These are phyloP conservation scores for Trichoderma koningiopsis DNA, from an alignment of 2,329 filamentous ascomycete genomes.

Conservation along the genomic window DNA sequence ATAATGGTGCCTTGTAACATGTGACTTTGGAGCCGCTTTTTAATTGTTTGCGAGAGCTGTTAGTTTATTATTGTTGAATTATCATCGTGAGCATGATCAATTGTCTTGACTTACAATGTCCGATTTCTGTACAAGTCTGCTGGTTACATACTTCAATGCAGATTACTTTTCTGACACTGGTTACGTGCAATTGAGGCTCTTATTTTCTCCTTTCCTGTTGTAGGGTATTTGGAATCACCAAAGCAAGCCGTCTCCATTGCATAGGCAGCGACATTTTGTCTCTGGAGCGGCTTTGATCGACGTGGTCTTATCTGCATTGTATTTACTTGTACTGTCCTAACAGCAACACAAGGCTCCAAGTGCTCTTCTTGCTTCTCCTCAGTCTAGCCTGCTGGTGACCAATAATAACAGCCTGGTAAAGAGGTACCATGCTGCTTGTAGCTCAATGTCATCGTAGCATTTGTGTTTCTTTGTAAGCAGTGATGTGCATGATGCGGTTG, in stretches of 20 bases:
- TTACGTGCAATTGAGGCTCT: neutral
- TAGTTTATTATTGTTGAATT: too few relatives aligned
- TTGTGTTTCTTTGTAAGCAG: neutral
- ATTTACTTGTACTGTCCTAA: neutral
- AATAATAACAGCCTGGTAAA: neutral
- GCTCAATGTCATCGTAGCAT: neutral
- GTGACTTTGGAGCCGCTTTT: too few relatives aligned
- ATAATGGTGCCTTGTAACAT: too few relatives aligned
- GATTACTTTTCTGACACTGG: neutral
- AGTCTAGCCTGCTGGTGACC: neutral
- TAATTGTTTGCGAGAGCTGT: too few relatives aligned
- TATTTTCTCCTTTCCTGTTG: neutral
- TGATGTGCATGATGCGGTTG: slow-evolving; percentile 3
- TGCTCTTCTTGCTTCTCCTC: neutral
- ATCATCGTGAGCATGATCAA: too few relatives aligned
- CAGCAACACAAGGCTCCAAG: neutral
- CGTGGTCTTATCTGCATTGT: neutral
- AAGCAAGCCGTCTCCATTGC: neutral
- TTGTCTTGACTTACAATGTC: neutral
- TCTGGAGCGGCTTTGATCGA: neutral
- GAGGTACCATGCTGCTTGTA: neutral
- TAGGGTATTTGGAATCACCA: neutral
- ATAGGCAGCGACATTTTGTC: neutral
- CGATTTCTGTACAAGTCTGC: neutral
- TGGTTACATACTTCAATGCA: neutral